These are phyloP conservation scores for Rhodomyrtus psidioides DNA, from an alignment of 441 rosid genomes.

Conservation along the genomic window DNA sequence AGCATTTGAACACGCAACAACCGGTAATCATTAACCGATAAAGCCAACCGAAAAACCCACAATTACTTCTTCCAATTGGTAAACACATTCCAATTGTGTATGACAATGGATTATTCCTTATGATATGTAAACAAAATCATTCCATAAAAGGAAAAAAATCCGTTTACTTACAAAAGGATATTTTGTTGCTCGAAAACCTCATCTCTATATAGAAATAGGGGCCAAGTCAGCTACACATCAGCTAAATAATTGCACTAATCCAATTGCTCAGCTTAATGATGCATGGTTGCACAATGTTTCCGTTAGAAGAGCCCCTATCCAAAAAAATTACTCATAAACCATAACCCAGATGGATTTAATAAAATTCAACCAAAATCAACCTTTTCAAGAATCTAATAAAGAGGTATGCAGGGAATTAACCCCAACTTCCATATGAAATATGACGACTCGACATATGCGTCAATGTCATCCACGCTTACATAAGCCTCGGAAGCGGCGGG, in stretches of 20 bases:
- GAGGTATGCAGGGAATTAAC: neutral
- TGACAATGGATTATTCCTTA: no score
- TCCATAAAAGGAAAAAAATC: neutral
- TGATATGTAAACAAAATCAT: neutral
- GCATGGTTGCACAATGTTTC: neutral
- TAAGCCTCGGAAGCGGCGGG: no score
- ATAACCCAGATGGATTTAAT: neutral
- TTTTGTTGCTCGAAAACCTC: constrained; percentile 79
- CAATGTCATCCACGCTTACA: neutral
- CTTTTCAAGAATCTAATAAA: neutral
- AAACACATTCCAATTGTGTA: no score
- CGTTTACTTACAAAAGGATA: constrained; percentile 42
- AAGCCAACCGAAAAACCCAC: no score
- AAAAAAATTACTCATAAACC: neutral
- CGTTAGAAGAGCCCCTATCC: neutral
- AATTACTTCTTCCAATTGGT: no score
- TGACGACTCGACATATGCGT: no score
- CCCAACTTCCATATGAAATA: no score
- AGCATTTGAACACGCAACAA: no score
- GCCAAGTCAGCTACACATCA: neutral
- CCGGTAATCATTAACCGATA: no score
- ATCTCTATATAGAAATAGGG: constrained; percentile 50
- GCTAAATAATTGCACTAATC: neutral
- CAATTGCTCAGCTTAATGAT: neutral
- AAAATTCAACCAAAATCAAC: neutral